Base-by-base conservation (phyloP, 345 rosid genomes). In the Populus ilicifolia region DNA sequence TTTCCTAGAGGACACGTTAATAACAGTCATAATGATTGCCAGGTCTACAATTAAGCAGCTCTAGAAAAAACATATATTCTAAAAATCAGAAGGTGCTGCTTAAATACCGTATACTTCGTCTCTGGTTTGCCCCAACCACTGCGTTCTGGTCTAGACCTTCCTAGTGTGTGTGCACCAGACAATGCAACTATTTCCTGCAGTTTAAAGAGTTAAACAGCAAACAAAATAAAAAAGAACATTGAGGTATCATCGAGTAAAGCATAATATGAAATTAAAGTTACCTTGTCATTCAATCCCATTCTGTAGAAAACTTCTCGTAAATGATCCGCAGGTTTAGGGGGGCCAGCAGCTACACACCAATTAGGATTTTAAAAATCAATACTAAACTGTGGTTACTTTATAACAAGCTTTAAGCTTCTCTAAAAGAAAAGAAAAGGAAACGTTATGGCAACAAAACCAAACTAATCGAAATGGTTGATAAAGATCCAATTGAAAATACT, bases 101-200 rank as follows among this genome's bases (percentile, higher is more conserved):
- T 71, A 46, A 30, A 74, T 89, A 95, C 99, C 94, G 96, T 95
- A 82, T 95, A 89, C 85, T 93, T 95, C 10, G 98, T 93, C 86
- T 93, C 98, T 41, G 92, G 92, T 84, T 95, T 95, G 54, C 99
- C 99, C 96, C 94, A 93, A 70, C 97, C 94, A 76, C 99, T 95
- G 67, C 98, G 95, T 8, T 93, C 99, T 80, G 94, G 94, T 87
- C 96, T 91, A 76, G 99, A 83, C 86, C 99, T 89, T 70, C 99
- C 99, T 38, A 95, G 79, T 13, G 99, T 95, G 81, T 93, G 99
- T 16, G 99, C 99, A 82, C 99, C 98, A 77, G 99, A 95, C 72
- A 95, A 80, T 25, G 93, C 99, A 77, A 93, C 99, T 72, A 95
- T 93, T 78, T 95, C 99, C 99, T 94, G 84, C 72, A 75, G 30